phyloP scores from a whole-genome alignment of 257 asterid genomes.

The Solanum arcanum region DNA sequence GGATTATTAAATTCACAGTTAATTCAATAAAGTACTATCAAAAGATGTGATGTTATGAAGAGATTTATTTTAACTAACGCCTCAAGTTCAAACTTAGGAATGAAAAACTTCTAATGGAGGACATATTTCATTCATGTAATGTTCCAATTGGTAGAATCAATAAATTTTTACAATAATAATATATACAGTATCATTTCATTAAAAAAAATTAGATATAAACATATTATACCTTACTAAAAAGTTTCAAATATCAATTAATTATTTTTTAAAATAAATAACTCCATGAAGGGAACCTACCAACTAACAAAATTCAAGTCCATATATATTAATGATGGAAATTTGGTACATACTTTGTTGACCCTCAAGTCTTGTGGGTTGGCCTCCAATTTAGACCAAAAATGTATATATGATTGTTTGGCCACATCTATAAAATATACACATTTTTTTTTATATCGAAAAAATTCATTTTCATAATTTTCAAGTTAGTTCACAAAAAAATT shows the following conservation, averaged over 20 bases:
- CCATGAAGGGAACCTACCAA: background rate
- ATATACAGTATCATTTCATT: accelerated
- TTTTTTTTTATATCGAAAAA: background rate
- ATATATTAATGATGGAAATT: background rate
- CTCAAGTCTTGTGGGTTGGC: background rate
- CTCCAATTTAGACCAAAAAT: background rate
- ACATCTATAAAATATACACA: background rate
- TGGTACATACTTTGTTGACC: background rate
- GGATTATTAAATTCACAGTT: background rate
- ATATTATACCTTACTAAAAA: background rate
- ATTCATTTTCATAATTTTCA: background rate
- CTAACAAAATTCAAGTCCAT: background rate
- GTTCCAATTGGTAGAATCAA: background rate
- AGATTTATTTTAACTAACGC: background rate
- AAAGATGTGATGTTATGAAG: background rate
- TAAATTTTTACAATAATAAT: background rate
- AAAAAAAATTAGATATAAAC: background rate
- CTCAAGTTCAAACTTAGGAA: background rate
- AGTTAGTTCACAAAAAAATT: background rate
- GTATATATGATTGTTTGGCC: background rate
- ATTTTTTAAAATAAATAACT: background rate
- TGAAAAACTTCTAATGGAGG: background rate
- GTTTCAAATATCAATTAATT: background rate
- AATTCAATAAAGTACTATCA: background rate
- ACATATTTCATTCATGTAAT: background rate